A percentile compares a stretch with the other conserved stretches of the same genome.
Evolutionary conservation across 306 rosid species (phyloP).

Genomic region (Ziziphus jujuba): DNA sequence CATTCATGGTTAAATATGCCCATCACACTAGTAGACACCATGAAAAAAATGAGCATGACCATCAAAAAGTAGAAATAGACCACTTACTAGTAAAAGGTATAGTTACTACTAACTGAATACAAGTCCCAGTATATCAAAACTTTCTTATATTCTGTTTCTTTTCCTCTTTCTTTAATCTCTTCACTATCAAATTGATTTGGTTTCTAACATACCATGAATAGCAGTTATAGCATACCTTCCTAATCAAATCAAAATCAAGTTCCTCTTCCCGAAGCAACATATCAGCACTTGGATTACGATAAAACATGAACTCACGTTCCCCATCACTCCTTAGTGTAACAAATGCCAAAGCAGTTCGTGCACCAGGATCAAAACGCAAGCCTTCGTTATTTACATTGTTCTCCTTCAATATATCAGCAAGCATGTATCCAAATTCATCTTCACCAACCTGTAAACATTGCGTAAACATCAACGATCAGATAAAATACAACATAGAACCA

Average conservation of each 20-base stretch:
- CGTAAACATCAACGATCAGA: constrained; percentile 6
- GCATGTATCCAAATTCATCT: constrained; percentile 99
- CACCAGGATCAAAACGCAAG: constrained; percentile 87
- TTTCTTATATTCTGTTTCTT: too few relatives aligned
- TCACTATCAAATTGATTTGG: neutral
- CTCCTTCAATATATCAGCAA: constrained; percentile 79
- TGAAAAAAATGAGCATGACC: too few relatives aligned
- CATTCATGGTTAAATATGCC: too few relatives aligned
- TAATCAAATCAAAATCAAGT: constrained; percentile 69
- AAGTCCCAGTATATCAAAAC: too few relatives aligned
- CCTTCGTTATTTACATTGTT: constrained; percentile 84
- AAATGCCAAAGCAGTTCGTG: constrained; percentile 96
- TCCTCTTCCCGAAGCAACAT: constrained; percentile 88
- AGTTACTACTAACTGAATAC: too few relatives aligned
- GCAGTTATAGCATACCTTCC: constrained; percentile 53
- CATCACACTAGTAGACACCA: too few relatives aligned
- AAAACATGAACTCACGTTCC: constrained; percentile 99
- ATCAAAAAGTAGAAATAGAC: too few relatives aligned
- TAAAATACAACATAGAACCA: neutral
- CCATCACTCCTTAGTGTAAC: constrained; percentile 86
- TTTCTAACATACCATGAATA: constrained; percentile 2
- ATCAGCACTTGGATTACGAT: constrained; percentile 97
- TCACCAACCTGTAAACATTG: constrained; percentile 75
- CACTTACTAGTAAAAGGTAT: too few relatives aligned
- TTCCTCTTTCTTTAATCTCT: neutral